Evolutionary conservation across 106 monocot genomes (phyloP), one percentile per base, ranked within the genome.

Genomic region (Platanthera guangdongensis): DNA sequence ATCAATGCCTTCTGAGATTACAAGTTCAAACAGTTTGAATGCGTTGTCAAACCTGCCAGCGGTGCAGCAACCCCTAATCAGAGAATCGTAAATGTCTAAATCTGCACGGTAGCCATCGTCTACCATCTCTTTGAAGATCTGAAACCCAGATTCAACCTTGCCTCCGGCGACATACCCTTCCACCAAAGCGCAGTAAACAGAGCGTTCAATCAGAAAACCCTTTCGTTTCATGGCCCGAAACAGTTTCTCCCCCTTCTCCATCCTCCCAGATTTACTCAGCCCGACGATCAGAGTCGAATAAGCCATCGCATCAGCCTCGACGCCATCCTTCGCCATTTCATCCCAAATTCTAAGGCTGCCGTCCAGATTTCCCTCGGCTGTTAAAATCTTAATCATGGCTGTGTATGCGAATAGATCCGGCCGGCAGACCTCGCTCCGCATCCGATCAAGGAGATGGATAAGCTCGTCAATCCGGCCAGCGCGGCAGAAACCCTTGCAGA

Each of bases 381-480:
- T 76, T 77, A 91, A 51, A 28, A 84, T 74, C 78, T 92, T 94
- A 39, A 94, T 75, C 86, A 99, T 83, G 1, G 97, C 86, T 0
- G 97, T 99, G 71, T 99, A 99, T 0, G 88, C 94, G 59, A 99
- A 99, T 6, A 97, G 84, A 63, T 97, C 97, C 0, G 97, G 97
- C 77, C 78, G 75, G 77, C 94, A 99, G 13, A 90, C 60, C 65
- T 88, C 82, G 2, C 7, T 25, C 47, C 88, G 76, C 97, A 99
- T 99, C 48, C 78, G 59, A 15, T 75, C 82, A 57, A 99, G 62
- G 5, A 99, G 16, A 69, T 79, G 76, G n/a, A 99, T 16, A 3
- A 74, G 86, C 21, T 83, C 81, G 3, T 84, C 89, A 4, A 86
- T 80, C 67, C 84, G 74, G 14, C 90, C 92, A 0, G 28, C 83